Evolutionary conservation across 1,284 basidiomycete genomes (phyloP), one percentile per base, ranked within the genome.

Genomic region (Pulchroboletus neoregius): DNA sequence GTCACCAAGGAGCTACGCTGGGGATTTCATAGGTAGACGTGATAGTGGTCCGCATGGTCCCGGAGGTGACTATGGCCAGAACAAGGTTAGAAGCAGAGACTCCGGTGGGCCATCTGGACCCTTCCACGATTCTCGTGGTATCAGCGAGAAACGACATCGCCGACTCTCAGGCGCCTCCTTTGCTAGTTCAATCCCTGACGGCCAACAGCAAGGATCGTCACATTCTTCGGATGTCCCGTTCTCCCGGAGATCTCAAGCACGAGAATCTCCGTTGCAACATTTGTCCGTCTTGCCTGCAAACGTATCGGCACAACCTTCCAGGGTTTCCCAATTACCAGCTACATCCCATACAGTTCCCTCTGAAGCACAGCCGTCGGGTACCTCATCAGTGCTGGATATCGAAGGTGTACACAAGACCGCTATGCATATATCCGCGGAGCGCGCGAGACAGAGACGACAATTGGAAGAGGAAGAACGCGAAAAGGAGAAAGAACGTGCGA

Each of bases 381-480:
- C 63, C 5, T 50, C 68, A 12, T 63, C 74, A 37, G 63, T 56
- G 8, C 64, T 75, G n/a, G 86, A 87, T 56, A 62, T 87, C 34
- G 84, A 91, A 45, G 84, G 84, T 52, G 74, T 76, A 8, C 82
- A 88, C 55, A 89, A 89, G 56, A 82, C 84, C 34, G 78, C 91
- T 39, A 95, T 97, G 93, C 91, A 93, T 53, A 80, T 72, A 46
- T 91, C 91, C 4, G 94, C 93, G 3, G 92, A 91, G 57, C 80
- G 92, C 42, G 94, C 94, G 1, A 84, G 83, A 58, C 71, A 81
- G 49, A 72, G 88, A 48, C 71, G 92, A 39, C 80, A 91, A 60
- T 80, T 87, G 39, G 94, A 95, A 58, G 94, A 97, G 63, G 83
- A 83, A 51, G 88, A 92, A 56, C 75, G 93, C 11, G 84, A 90